Percentiles rank a stretch among this genome's conserved stretches.
Conservation (phyloP, 306 rosid genomes). For the Hippophae tibetana region DNA sequence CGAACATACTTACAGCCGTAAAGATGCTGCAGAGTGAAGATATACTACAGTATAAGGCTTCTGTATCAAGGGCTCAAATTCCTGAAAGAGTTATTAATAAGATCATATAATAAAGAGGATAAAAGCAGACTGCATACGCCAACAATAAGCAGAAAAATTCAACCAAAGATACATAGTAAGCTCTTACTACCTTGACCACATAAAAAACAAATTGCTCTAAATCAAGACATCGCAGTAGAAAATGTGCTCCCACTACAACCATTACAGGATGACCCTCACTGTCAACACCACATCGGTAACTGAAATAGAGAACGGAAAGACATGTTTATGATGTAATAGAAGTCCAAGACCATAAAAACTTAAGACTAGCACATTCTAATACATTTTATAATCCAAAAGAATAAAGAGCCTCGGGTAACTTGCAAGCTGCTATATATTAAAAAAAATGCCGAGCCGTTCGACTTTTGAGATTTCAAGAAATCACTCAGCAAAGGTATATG, state of each 20-base stretch:
- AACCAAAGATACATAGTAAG: constrained; percentile 16
- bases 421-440: background rate
- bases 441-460: background rate
- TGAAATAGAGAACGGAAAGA: constrained; percentile 26
- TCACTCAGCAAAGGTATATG: background rate
- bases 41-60: constrained; percentile 88
- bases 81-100: constrained; percentile 45
- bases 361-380: background rate
- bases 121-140: too few species aligned
- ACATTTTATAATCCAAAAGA: too few species aligned
- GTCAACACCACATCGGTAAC: constrained; percentile 96
- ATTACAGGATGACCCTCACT: constrained; percentile 90
- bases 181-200: constrained; percentile 65
- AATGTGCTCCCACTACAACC: constrained; percentile 98
- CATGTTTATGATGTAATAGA: constrained; percentile 6
- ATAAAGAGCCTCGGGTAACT: background rate
- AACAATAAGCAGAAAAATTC: background rate
- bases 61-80: constrained; percentile 92
- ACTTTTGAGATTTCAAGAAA: too few species aligned
- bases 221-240: constrained; percentile 91
- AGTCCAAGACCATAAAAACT: constrained; percentile 4
- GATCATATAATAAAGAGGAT: background rate
- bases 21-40: constrained; percentile 94
- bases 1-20: constrained; percentile 67
- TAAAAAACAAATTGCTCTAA: constrained; percentile 80